Percentiles rank a stretch among this genome's conserved stretches.
Conservation (phyloP, 345 rosid species). For the Clausena lansium region DNA sequence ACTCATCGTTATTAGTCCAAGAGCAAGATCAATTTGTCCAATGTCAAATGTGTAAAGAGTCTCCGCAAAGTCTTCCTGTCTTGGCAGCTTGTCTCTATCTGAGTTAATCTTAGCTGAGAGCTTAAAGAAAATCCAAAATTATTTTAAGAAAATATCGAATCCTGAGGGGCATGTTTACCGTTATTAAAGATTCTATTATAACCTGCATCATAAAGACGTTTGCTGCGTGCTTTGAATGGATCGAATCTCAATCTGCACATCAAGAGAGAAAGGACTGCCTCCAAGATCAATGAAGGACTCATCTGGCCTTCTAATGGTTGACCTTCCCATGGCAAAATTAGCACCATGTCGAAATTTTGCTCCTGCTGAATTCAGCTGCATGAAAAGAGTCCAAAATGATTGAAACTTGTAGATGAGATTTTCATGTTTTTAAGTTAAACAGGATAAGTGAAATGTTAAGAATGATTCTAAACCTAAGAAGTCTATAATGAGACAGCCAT, state of each 20-base stretch:
- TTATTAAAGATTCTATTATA: too few species aligned
- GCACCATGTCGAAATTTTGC: slow-evolving; percentile 81
- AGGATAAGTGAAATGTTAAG: too few species aligned
- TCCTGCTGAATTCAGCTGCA: slow-evolving; percentile 90
- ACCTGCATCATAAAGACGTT: slow-evolving; percentile 33
- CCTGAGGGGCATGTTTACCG: too few species aligned
- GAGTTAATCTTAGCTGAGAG: slow-evolving; percentile 40
- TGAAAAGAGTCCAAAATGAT: not conserved
- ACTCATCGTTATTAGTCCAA: slow-evolving; percentile 68
- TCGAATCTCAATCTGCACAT: slow-evolving; percentile 70
- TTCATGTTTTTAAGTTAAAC: too few species aligned
- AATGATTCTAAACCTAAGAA: slow-evolving; percentile 51
- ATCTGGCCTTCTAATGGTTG: slow-evolving; percentile 76
- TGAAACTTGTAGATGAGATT: not conserved
- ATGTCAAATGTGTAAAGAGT: slow-evolving; percentile 90
- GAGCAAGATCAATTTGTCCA: slow-evolving; percentile 90
- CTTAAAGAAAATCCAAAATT: not conserved
- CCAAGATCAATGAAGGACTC: slow-evolving; percentile 77
- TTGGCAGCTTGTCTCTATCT: slow-evolving; percentile 64
- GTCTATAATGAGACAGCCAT: slow-evolving; percentile 79
- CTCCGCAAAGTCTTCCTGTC: slow-evolving; percentile 65
- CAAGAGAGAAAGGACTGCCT: slow-evolving; percentile 80
- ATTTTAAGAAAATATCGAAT: not conserved
- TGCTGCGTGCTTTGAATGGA: slow-evolving; percentile 66
- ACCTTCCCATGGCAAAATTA: slow-evolving; percentile 87